A percentile compares a stretch with the other conserved stretches of the same genome.
These are phyloP conservation scores for Panicum hallii DNA, from an alignment of 202 grass and related monocot genomes.

Conservation along the genomic window DNA sequence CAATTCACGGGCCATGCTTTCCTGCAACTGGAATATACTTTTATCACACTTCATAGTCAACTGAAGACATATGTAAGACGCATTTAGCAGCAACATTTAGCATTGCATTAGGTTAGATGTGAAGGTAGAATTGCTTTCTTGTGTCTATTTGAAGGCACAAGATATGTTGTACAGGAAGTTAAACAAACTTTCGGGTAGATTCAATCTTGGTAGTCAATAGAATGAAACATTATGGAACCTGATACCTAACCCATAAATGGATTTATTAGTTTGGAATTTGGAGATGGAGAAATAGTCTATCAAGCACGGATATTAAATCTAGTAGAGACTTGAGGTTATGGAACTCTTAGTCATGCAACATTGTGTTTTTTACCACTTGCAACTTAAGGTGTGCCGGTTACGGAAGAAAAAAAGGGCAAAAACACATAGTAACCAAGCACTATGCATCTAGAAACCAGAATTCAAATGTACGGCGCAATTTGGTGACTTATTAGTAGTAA, in stretches of 20 bases:
- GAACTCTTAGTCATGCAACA: neutral
- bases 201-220: constrained; percentile 23
- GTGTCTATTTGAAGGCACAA: constrained; percentile 24
- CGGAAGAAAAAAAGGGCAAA: neutral
- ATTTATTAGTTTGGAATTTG: constrained; percentile 21
- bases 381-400: neutral
- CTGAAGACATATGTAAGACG: neutral
- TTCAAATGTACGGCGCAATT: constrained; percentile 3
- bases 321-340: neutral
- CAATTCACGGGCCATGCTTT: constrained; percentile 55
- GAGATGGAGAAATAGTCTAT: constrained; percentile 6
- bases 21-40: constrained; percentile 57
- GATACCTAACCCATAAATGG: neutral
- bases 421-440: constrained; percentile 34
- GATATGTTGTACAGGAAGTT: constrained; percentile 11
- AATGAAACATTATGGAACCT: constrained; percentile 8
- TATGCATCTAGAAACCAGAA: constrained; percentile 28
- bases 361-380: neutral
- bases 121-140: constrained; percentile 17
- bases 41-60: constrained; percentile 18
- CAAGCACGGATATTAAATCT: neutral
- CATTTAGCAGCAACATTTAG: neutral
- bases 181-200: constrained; percentile 20
- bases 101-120: constrained; percentile 7
- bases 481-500: neutral